Percentiles rank a stretch among this genome's conserved stretches.
These are phyloP conservation scores for Dictyostelium capitatum DNA, from an alignment of 78 protist genomes.

Conservation along the genomic window DNA sequence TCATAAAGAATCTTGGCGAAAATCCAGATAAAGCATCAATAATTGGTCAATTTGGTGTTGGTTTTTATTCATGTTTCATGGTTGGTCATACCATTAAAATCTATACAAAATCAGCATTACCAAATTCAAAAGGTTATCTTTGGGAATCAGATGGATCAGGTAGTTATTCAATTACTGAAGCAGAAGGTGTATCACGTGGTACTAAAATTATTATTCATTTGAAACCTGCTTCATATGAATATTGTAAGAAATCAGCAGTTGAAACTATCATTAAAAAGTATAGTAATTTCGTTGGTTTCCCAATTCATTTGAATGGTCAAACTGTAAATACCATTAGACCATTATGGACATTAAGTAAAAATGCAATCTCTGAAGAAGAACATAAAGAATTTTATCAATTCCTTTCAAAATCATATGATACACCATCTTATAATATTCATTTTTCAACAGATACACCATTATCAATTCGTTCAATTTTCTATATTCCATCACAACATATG, in stretches of 20 bases:
- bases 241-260: slow-evolving; percentile 73
- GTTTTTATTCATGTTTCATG: slow-evolving; percentile 98
- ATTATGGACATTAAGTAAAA: slow-evolving; percentile 90
- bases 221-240: slow-evolving; percentile 81
- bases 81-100: slow-evolving; percentile 90
- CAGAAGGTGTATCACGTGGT: slow-evolving; percentile 92
- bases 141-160: slow-evolving; percentile 89
- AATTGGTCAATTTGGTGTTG: slow-evolving; percentile 99
- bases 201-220: slow-evolving; percentile 93
- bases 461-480: slow-evolving; percentile 86
- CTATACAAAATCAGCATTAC: slow-evolving; percentile 51
- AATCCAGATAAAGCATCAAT: slow-evolving; percentile 81
- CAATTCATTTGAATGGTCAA: slow-evolving; percentile 89
- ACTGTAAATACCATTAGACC: slow-evolving; percentile 92
- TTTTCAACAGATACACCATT: slow-evolving; percentile 91
- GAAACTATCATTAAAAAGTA: slow-evolving; percentile 89
- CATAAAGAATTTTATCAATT: slow-evolving; percentile 89
- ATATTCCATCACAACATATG: slow-evolving; percentile 90
- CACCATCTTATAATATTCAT: slow-evolving; percentile 82
- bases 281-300: slow-evolving; percentile 94
- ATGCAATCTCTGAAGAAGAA: slow-evolving; percentile 89
- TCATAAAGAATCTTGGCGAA: slow-evolving; percentile 55
- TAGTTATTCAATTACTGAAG: slow-evolving; percentile 84
- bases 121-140: slow-evolving; percentile 49
- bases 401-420: slow-evolving; percentile 82